Evolutionary conservation across 129 eudicot genomes (phyloP).

Genomic region (Chrysanthemum seticuspe): DNA sequence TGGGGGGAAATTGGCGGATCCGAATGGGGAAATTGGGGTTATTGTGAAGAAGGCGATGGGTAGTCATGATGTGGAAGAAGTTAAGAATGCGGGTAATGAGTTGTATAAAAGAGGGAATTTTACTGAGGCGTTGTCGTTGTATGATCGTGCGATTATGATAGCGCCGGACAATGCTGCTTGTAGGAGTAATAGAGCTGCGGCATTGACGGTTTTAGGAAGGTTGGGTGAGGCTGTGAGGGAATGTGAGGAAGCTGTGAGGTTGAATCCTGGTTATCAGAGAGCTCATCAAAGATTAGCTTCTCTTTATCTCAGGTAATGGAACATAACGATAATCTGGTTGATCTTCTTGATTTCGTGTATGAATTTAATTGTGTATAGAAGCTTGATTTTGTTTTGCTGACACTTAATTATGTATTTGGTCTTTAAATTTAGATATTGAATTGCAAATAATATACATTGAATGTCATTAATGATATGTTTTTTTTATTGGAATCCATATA

Average conservation of each 20-base stretch:
- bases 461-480: constrained; percentile 12
- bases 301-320: constrained; percentile 50
- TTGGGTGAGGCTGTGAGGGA: constrained; percentile 58
- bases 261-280: constrained; percentile 50
- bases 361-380: background rate
- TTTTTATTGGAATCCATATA: background rate
- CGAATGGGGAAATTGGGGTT: constrained; percentile 30
- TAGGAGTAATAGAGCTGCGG: constrained; percentile 62
- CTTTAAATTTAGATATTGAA: constrained; percentile 20
- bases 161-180: constrained; percentile 59
- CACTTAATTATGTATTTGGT: constrained; percentile 8
- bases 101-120: constrained; percentile 51
- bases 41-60: constrained; percentile 25
- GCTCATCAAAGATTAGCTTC: constrained; percentile 62
- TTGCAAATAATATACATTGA: background rate
- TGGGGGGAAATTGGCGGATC: constrained; percentile 35
- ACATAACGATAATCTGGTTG: constrained; percentile 7
- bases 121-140: constrained; percentile 40
- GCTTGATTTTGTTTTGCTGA: constrained; percentile 14
- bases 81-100: constrained; percentile 54
- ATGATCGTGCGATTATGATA: constrained; percentile 45
- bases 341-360: constrained; percentile 7
- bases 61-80: constrained; percentile 51
- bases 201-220: constrained; percentile 58
- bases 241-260: constrained; percentile 61